Conservation (phyloP, 768 basidiomycete species). For the Pulveroboletus ravenelii region DNA sequence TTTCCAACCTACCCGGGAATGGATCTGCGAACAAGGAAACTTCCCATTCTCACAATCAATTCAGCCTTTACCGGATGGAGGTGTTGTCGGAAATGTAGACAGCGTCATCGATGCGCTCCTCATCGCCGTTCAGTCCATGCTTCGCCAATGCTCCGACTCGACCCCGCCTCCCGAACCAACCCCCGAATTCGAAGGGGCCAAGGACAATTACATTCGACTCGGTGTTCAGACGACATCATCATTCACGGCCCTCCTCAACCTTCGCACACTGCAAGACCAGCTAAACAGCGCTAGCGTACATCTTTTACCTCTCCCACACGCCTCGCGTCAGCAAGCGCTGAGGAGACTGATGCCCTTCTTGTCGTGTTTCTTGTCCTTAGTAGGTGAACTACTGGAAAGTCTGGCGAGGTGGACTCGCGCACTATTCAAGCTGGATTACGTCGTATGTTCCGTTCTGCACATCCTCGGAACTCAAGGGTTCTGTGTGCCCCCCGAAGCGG, state of each 20-base stretch:
- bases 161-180: not conserved
- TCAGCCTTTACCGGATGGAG: not conserved
- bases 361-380: slow-evolving; percentile 53
- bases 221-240: slow-evolving; percentile 42
- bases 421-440: slow-evolving; percentile 78
- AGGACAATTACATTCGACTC: slow-evolving; percentile 49
- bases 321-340: slow-evolving; percentile 33
- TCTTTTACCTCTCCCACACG: slow-evolving; percentile 34
- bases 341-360: slow-evolving; percentile 72
- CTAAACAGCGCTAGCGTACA: slow-evolving; percentile 37
- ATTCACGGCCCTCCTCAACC: slow-evolving; percentile 46
- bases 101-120: slow-evolving; percentile 59
- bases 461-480: slow-evolving; percentile 84
- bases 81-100: slow-evolving; percentile 26
- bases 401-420: slow-evolving; percentile 67
- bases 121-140: slow-evolving; percentile 58
- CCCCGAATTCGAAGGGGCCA: slow-evolving; percentile 27
- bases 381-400: slow-evolving; percentile 49
- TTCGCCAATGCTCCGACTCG: slow-evolving; percentile 36
- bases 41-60: slow-evolving; percentile 13
- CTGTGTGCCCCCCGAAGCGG: slow-evolving; percentile 83
- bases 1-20: slow-evolving; percentile 24
- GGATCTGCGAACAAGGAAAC: slow-evolving; percentile 29
- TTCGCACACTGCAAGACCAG: slow-evolving; percentile 39
- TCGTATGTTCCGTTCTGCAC: slow-evolving; percentile 68